phyloP scores from a whole-genome alignment of 2,329 filamentous ascomycete genomes.

The Trichophyton mentagrophytes region DNA sequence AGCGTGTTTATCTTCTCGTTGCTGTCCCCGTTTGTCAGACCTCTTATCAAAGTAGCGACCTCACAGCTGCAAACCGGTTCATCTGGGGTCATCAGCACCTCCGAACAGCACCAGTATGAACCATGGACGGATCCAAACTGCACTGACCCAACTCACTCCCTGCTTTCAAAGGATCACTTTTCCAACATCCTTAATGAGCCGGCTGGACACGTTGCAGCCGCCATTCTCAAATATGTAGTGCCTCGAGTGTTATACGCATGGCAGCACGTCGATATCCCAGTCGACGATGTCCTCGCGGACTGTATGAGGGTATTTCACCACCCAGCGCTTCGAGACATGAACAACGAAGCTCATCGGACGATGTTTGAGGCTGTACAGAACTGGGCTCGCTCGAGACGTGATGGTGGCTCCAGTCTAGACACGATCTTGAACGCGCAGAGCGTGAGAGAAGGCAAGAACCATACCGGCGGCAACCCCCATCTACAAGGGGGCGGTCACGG shows the following conservation, averaged over 20 bases:
- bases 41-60: conserved; percentile 78
- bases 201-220: conserved; percentile 59
- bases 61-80: conserved; percentile 77
- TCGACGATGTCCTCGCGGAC: conserved; percentile 73
- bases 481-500: conserved; percentile 13
- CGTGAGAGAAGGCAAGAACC: conserved; percentile 72
- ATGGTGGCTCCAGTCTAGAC: conserved; percentile 56
- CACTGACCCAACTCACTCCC: conserved; percentile 68
- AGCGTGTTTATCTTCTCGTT: conserved; percentile 86
- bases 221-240: conserved; percentile 72
- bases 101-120: conserved; percentile 62
- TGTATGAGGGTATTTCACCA: conserved; percentile 80
- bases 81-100: conserved; percentile 53
- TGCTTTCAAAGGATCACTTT: conserved; percentile 76
- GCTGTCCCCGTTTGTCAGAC: conserved; percentile 79
- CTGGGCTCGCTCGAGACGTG: conserved; percentile 62
- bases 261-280: conserved; percentile 72
- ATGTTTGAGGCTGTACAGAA: conserved; percentile 80
- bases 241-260: conserved; percentile 84
- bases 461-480: conserved; percentile 29
- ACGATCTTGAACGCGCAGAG: conserved; percentile 67
- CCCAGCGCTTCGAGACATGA: conserved; percentile 64
- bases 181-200: conserved; percentile 66
- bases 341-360: conserved; percentile 63
- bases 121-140: conserved; percentile 65